These are phyloP conservation scores for Calonectria pteridis DNA, from an alignment of 2,329 filamentous ascomycete genomes.

Conservation along the genomic window DNA sequence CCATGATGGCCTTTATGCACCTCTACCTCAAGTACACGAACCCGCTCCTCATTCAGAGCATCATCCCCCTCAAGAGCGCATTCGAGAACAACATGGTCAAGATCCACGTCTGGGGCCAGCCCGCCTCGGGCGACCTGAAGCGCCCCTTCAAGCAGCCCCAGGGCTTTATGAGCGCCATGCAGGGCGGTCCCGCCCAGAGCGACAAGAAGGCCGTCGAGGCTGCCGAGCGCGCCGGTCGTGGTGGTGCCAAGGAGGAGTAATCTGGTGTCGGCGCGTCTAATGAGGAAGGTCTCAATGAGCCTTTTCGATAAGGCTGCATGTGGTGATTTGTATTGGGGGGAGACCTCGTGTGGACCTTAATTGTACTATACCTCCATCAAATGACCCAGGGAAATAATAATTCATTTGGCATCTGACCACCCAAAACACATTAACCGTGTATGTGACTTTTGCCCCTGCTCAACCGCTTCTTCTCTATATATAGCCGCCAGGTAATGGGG, in stretches of 20 bases:
- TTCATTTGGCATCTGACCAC: constrained; percentile 12
- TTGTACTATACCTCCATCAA: constrained; percentile 34
- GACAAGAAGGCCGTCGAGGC: constrained; percentile 91
- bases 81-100: constrained; percentile 97
- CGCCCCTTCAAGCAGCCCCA: constrained; percentile 91
- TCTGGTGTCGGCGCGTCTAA: neutral
- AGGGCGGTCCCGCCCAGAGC: constrained; percentile 82
- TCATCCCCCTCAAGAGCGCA: constrained; percentile 96
- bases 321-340: constrained; percentile 23
- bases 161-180: constrained; percentile 85
- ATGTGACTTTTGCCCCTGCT: neutral
- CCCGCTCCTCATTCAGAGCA: constrained; percentile 97
- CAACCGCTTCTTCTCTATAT: neutral
- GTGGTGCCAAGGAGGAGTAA: constrained; percentile 80
- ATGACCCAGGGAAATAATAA: constrained; percentile 2
- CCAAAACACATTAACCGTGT: neutral
- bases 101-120: constrained; percentile 90
- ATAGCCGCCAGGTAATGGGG: neutral
- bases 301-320: constrained; percentile 3
- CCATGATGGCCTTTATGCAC: constrained; percentile 99
- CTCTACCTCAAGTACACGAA: constrained; percentile 99
- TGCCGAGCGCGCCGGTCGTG: constrained; percentile 80
- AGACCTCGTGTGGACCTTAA: constrained; percentile 24
- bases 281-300: constrained; percentile 20
- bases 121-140: constrained; percentile 91